Evolutionary conservation across 139 green algal genomes (phyloP).

Genomic region (Chlamydomonas incerta): DNA sequence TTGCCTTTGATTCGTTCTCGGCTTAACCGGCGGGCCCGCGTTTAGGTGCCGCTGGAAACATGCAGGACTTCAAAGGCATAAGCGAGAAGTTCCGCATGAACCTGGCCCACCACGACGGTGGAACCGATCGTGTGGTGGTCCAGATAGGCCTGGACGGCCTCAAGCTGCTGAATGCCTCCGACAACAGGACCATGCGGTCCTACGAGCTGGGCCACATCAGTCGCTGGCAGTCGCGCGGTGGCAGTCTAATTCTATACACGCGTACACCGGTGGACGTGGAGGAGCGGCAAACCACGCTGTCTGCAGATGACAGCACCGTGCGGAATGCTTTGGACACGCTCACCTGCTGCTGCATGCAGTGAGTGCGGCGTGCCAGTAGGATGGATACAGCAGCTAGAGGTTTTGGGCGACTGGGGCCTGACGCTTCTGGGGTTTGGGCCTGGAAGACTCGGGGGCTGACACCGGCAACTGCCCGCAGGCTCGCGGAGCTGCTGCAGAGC

Average conservation of each 20-base stretch:
- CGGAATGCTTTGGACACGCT: conserved; percentile 85
- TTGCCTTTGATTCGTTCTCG: too few relatives aligned
- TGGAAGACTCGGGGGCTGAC: too few relatives aligned
- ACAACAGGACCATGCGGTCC: conserved; percentile 64
- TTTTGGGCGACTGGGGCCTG: too few relatives aligned
- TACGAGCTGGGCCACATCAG: conserved; percentile 89
- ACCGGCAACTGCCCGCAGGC: conserved; percentile 54
- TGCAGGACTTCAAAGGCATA: conserved; percentile 49
- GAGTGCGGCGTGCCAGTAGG: conserved; percentile 24
- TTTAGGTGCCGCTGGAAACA: not conserved
- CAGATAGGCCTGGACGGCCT: conserved; percentile 88
- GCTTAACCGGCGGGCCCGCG: too few relatives aligned
- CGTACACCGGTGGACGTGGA: conserved; percentile 85
- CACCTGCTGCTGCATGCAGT: conserved; percentile 91
- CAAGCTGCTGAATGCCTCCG: conserved; percentile 67
- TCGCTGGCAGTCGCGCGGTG: conserved; percentile 64
- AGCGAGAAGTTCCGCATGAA: conserved; percentile 55
- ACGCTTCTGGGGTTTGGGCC: too few relatives aligned
- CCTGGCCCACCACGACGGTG: conserved; percentile 49
- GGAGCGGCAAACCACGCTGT: conserved; percentile 81
- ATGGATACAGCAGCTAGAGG: too few relatives aligned
- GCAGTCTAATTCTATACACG: conserved; percentile 83
- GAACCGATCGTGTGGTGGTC: conserved; percentile 63
- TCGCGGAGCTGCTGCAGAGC: conserved; percentile 86
- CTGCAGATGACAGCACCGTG: conserved; percentile 74